These are phyloP conservation scores for Fusarium graminum DNA, from an alignment of 2,329 filamentous ascomycete species.

Conservation along the genomic window DNA sequence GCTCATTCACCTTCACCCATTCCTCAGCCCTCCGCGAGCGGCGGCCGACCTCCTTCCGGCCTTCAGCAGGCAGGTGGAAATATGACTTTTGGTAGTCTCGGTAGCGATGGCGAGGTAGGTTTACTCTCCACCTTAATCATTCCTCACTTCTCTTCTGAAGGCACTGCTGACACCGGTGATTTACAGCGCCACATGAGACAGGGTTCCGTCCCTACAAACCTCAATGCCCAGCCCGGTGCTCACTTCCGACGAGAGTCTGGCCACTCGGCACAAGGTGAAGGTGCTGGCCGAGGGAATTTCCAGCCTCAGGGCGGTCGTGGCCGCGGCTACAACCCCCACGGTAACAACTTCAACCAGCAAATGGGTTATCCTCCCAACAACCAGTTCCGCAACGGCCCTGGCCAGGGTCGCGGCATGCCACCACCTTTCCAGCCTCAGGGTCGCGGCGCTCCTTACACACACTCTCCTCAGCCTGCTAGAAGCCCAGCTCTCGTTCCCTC, in stretches of 20 bases:
- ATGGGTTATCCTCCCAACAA: constrained; percentile 61
- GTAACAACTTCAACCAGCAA: constrained; percentile 61
- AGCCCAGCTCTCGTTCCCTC: constrained; percentile 76
- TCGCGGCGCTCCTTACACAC: constrained; percentile 63
- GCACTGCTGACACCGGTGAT: constrained; percentile 46
- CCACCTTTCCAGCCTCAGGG: constrained; percentile 61
- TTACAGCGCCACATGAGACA: constrained; percentile 77
- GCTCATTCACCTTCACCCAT: constrained; percentile 93
- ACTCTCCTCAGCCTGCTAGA: constrained; percentile 74
- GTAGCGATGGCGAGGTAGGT: constrained; percentile 81
- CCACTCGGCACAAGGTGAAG: constrained; percentile 76
- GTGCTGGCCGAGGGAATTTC: constrained; percentile 68
- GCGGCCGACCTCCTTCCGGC: constrained; percentile 85
- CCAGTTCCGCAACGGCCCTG: constrained; percentile 58
- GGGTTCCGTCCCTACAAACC: constrained; percentile 71
- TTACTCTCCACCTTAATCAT: constrained; percentile 19
- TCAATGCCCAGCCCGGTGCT: constrained; percentile 71
- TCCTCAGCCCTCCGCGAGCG: constrained; percentile 85
- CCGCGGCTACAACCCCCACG: constrained; percentile 61
- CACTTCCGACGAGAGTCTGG: constrained; percentile 90
- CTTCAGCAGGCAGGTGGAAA: constrained; percentile 75
- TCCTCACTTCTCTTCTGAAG: constrained; percentile 4
- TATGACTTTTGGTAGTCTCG: constrained; percentile 87
- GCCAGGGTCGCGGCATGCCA: constrained; percentile 67
- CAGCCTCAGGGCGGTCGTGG: constrained; percentile 63